Evolutionary conservation across 2,329 filamentous ascomycete genomes (phyloP).

Genomic region (Sarocladium oryzae): DNA sequence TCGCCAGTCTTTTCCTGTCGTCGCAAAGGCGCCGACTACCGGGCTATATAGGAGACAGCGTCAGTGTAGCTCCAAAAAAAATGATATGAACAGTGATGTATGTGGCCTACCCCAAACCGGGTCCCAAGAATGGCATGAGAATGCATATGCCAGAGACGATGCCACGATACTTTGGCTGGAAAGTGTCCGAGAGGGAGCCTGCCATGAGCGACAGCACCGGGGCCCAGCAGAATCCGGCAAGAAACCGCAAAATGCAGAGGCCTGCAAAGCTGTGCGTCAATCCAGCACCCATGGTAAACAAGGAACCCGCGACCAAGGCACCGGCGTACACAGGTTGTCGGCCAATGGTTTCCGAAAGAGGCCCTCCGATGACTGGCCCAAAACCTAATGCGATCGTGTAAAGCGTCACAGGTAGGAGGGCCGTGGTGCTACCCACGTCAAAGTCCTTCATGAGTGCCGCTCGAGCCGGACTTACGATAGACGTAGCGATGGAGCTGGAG

Average conservation of each 20-base stretch:
- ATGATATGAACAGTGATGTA: background rate
- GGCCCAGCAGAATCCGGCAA: slow-evolving; percentile 45
- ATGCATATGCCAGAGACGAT: slow-evolving; percentile 38
- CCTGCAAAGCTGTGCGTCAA: slow-evolving; percentile 43
- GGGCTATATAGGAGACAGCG: slow-evolving; percentile 28
- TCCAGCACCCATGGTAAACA: slow-evolving; percentile 51
- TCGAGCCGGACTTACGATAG: slow-evolving; percentile 45
- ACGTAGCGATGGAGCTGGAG: slow-evolving; percentile 45
- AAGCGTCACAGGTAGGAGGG: slow-evolving; percentile 52
- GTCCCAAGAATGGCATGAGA: slow-evolving; percentile 46
- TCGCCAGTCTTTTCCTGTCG: slow-evolving; percentile 39
- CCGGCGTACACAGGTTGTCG: slow-evolving; percentile 45
- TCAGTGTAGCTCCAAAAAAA: background rate
- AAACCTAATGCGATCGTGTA: slow-evolving; percentile 55
- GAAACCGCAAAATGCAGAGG: slow-evolving; percentile 48
- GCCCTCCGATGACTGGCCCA: slow-evolving; percentile 53
- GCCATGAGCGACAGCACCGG: slow-evolving; percentile 43
- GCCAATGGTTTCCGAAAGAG: slow-evolving; percentile 52
- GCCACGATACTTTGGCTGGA: slow-evolving; percentile 33
- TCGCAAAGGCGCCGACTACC: slow-evolving; percentile 42
- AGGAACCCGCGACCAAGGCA: slow-evolving; percentile 37
- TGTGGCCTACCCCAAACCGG: slow-evolving; percentile 39
- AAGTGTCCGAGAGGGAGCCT: slow-evolving; percentile 45
- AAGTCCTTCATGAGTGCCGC: slow-evolving; percentile 45
- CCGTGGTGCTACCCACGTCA: slow-evolving; percentile 44